Conservation (phyloP, 768 basidiomycete species). For the Boletus rubescentipes region DNA sequence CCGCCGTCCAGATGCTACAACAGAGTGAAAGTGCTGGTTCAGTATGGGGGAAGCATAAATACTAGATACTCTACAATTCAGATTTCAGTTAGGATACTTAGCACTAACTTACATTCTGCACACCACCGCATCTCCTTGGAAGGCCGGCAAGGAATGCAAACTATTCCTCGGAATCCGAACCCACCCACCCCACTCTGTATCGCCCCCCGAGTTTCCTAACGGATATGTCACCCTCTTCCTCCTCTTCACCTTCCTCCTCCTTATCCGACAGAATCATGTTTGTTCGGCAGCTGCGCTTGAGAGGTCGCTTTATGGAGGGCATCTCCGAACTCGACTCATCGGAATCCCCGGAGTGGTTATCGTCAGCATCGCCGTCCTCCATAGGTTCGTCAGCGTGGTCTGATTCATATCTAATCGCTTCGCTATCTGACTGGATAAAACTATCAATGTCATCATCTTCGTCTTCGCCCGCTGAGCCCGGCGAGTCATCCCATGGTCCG, state of each 20-base stretch:
- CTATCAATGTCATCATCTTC: neutral
- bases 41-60: neutral
- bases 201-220: neutral
- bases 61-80: neutral
- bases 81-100: neutral
- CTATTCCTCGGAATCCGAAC: constrained; percentile 7
- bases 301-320: neutral
- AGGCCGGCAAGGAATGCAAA: neutral
- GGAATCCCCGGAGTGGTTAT: neutral
- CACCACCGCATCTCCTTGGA: neutral
- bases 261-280: constrained; percentile 6
- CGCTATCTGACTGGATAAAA: constrained; percentile 10
- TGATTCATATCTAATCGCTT: neutral
- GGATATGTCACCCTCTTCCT: neutral
- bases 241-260: neutral
- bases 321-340: neutral
- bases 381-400: neutral
- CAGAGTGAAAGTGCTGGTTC: too few species aligned
- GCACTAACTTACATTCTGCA: neutral
- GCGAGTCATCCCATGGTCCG: constrained; percentile 13
- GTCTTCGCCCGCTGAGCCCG: constrained; percentile 12
- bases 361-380: neutral
- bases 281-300: constrained; percentile 1
- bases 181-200: constrained; percentile 3
- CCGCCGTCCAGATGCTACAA: too few species aligned